Conservation (phyloP, 306 rosid genomes). For the Gleditsia sinensis region DNA sequence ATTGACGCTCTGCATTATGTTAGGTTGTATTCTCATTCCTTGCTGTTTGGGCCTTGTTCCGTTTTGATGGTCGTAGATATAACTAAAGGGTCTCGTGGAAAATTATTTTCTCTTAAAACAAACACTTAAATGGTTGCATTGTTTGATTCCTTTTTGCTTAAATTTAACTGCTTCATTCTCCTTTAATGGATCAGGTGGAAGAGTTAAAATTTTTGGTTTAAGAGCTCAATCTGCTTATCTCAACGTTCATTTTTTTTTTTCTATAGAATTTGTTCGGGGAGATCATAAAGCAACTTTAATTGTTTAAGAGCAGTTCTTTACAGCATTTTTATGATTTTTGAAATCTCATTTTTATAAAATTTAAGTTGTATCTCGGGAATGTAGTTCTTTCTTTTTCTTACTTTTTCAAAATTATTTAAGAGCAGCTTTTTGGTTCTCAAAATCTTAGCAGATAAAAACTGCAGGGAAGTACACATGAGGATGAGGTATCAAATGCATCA, state of each 20-base stretch:
- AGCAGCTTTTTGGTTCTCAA: neutral
- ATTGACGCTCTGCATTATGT: neutral
- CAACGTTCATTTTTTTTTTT: neutral
- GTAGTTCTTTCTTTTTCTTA: neutral
- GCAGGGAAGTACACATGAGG: neutral
- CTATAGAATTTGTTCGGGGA: neutral
- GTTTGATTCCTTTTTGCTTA: neutral
- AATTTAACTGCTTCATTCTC: neutral
- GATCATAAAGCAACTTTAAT: neutral
- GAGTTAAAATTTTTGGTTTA: neutral
- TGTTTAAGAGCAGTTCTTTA: conserved; percentile 10
- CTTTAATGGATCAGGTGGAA: neutral
- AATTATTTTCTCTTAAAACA: neutral
- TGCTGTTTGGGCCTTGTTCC: neutral
- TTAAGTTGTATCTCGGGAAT: neutral
- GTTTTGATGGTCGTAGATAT: neutral
- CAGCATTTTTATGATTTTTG: neutral
- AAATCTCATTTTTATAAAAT: neutral
- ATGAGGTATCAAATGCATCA: neutral
- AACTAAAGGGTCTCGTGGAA: neutral
- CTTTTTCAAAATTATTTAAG: neutral
- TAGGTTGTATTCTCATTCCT: neutral
- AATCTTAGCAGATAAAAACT: neutral
- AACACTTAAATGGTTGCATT: neutral
- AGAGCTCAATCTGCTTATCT: conserved; percentile 15